These are phyloP conservation scores for Monilinia fructicola DNA, from an alignment of 2,329 filamentous ascomycete genomes.

Conservation along the genomic window DNA sequence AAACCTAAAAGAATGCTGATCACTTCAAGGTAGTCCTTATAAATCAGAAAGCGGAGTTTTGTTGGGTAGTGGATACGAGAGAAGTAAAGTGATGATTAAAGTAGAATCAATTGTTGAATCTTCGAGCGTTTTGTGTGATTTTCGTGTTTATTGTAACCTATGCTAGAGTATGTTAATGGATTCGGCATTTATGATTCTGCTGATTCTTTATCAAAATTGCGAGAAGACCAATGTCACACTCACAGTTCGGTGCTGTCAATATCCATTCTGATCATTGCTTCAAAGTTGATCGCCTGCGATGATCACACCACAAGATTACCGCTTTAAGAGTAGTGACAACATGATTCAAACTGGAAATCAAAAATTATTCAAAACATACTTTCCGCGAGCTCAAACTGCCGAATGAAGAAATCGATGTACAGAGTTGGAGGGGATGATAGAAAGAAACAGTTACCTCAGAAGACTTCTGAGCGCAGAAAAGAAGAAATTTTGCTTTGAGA, in stretches of 20 bases:
- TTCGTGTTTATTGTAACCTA: background rate
- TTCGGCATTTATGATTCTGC: background rate
- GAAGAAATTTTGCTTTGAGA: background rate
- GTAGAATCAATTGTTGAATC: background rate
- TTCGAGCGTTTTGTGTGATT: background rate
- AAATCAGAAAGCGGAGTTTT: background rate
- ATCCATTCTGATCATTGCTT: background rate
- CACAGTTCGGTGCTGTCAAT: background rate
- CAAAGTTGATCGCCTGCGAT: too few relatives aligned
- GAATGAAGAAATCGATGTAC: background rate
- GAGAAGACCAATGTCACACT: background rate
- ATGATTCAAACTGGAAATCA: background rate
- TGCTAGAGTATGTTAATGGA: too few relatives aligned
- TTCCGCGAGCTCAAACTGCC: too few relatives aligned
- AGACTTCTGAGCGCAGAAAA: background rate
- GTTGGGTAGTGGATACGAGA: background rate
- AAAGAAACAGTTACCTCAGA: background rate
- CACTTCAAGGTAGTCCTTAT: rapidly evolving
- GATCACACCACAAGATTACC: too few relatives aligned
- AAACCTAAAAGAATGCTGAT: background rate
- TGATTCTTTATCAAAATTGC: too few relatives aligned
- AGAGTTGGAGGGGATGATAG: too few relatives aligned
- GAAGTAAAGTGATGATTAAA: background rate
- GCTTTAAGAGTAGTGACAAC: rapidly evolving
- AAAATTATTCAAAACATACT: background rate